These are phyloP conservation scores for Lepidium campestre DNA, from an alignment of 441 rosid species.

Conservation along the genomic window DNA sequence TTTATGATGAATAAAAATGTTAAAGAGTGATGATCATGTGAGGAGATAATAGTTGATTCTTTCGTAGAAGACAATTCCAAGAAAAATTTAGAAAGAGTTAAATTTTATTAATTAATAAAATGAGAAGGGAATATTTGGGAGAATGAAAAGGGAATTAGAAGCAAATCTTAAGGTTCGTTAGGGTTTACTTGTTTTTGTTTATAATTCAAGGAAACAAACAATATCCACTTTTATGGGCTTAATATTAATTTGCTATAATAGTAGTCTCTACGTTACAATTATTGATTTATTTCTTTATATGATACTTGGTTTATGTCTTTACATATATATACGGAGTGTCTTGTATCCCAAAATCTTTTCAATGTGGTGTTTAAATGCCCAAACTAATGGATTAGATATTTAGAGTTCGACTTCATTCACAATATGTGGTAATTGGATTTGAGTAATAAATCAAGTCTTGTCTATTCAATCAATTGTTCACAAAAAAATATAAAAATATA, in stretches of 20 bases:
- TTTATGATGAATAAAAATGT: conserved; percentile 11
- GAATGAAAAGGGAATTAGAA: conserved; percentile 57
- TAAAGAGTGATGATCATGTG: conserved; percentile 30
- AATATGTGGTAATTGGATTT: too few species aligned
- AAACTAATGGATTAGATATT: too few species aligned
- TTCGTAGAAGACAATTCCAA: conserved; percentile 12
- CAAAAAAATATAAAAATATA: too few species aligned
- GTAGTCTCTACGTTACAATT: background rate
- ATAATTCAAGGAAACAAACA: conserved; percentile 41
- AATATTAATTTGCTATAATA: background rate
- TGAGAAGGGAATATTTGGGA: conserved; percentile 62
- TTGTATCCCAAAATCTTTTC: too few species aligned
- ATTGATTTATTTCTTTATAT: background rate
- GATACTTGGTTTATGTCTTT: conserved; percentile 11
- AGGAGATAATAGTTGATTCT: conserved; percentile 1
- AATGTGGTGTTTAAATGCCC: too few species aligned
- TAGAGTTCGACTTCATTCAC: too few species aligned
- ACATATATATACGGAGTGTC: too few species aligned
- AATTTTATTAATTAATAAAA: conserved; percentile 16
- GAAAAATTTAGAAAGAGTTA: conserved; percentile 25
- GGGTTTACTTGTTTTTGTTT: conserved; percentile 35
- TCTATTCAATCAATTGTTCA: too few species aligned
- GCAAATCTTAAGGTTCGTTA: conserved; percentile 31
- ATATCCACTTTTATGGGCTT: conserved; percentile 38
- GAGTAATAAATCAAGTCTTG: too few species aligned